Base-by-base conservation (phyloP, 2,329 filamentous ascomycete genomes). In the Penicillium expansum region DNA sequence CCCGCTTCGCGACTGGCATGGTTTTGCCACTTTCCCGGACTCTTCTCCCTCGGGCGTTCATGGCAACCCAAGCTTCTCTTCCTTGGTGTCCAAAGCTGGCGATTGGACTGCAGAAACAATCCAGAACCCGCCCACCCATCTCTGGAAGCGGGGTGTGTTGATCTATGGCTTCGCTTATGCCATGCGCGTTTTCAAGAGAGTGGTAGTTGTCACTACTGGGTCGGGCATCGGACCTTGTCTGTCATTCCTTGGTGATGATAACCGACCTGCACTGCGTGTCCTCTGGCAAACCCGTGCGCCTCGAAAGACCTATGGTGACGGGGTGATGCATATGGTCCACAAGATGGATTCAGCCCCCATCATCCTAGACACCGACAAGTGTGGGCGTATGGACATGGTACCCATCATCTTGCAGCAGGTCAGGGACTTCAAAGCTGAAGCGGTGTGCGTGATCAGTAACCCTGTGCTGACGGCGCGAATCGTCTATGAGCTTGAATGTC, bases 381-480 rank as follows among this genome's bases (percentile, higher is more conserved):
- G 78, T 32, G 86, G 86, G 0, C 79, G 87, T 7, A 81, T 85
- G 3, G 83, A 90, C 68, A 81, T 89, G 69, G 66, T 87, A 29
- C 77, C 77, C 13, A 76, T 84, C 44, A 79, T 81, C 38, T 86
- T 82, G 64, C 73, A 77, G 9, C 75, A 86, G 50, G 76, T 75
- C 48, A 66, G 65, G 48, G 71, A 80, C 32, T 76, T 76, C 27
- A 62, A 74, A 0, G 80, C 82, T 1, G 88, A 91, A 77, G 89
- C 87, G 2, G 86, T 91, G 37, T 86, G 90, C 67, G 82, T 91
- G 58, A 87, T 92, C 65, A 86, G 85, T 54, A 92, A 91, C 69
- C 83, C 86, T 56, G 80, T 74, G 55, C 80, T 90, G 33, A 91
- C 88, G 18, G 81, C 80, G 66, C 84, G 83, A 74, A 79, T 91